Percentiles rank a stretch among this genome's conserved stretches.
These are phyloP conservation scores for Chrysopogon serrulatus DNA, from an alignment of 176 grass and related monocot species.

Conservation along the genomic window DNA sequence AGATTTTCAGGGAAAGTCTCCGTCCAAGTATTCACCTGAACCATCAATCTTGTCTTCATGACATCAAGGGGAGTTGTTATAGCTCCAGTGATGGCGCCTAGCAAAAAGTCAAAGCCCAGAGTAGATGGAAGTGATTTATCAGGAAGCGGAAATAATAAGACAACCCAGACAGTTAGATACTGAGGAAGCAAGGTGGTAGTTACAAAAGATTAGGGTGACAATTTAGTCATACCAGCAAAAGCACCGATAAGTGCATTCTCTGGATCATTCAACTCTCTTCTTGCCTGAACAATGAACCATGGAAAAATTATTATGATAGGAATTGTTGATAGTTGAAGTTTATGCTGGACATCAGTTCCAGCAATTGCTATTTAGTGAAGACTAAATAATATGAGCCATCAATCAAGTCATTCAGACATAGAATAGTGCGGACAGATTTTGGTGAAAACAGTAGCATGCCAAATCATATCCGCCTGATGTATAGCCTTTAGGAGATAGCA, in stretches of 20 bases:
- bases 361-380: neutral
- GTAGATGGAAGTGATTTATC: neutral
- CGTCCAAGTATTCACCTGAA: constrained; percentile 55
- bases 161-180: neutral
- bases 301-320: neutral
- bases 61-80: constrained; percentile 94
- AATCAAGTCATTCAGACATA: neutral
- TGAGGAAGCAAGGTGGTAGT: neutral
- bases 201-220: neutral
- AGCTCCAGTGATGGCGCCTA: constrained; percentile 92
- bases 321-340: neutral
- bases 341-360: neutral
- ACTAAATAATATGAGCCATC: neutral
- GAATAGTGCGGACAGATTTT: neutral
- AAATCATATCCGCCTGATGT: neutral
- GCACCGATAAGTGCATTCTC: constrained; percentile 97
- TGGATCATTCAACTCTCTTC: constrained; percentile 83
- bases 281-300: constrained; percentile 42
- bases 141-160: neutral
- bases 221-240: constrained; percentile 62
- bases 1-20: neutral
- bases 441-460: neutral
- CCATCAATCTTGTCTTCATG: constrained; percentile 93
- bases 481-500: neutral
- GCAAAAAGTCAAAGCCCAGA: neutral